A percentile compares a stretch with the other conserved stretches of the same genome.
These are phyloP conservation scores for Schwanniomyces yamadae DNA, from an alignment of 805 yeast species.

Conservation along the genomic window DNA sequence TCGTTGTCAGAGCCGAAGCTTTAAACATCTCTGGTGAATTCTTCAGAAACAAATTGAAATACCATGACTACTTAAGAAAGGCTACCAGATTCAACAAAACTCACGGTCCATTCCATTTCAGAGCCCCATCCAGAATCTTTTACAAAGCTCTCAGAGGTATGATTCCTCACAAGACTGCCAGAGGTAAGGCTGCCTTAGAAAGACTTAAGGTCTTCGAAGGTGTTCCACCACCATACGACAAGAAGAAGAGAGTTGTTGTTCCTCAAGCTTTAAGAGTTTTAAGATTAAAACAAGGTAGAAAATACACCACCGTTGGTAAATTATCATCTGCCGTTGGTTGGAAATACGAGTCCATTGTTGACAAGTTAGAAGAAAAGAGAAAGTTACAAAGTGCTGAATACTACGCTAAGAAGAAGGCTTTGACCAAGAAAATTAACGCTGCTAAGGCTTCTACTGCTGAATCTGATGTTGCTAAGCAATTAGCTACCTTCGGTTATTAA, in stretches of 20 bases:
- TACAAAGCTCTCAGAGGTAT: conserved; percentile 99
- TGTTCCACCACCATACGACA: conserved; percentile 99
- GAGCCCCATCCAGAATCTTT: conserved; percentile 99
- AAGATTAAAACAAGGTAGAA: conserved; percentile 99
- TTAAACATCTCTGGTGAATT: conserved; percentile 99
- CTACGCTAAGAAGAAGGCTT: conserved; percentile 98
- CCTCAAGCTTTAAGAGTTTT: conserved; percentile 99
- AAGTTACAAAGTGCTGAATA: conserved; percentile 98
- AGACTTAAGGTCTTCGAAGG: conserved; percentile 99
- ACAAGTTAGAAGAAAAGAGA: conserved; percentile 98
- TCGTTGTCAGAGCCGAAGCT: conserved; percentile 95
- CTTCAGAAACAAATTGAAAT: conserved; percentile 99
- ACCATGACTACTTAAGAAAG: conserved; percentile 99
- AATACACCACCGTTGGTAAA: conserved; percentile 97
- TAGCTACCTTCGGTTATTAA: conserved; percentile 98
- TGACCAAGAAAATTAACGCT: conserved; percentile 84
- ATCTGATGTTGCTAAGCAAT: conserved; percentile 87
- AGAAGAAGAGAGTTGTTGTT: conserved; percentile 99
- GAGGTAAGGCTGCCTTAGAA: conserved; percentile 99
- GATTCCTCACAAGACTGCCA: conserved; percentile 99
- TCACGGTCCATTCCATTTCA: conserved; percentile 99
- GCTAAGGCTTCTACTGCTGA: conserved; percentile 87
- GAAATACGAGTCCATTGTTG: conserved; percentile 98
- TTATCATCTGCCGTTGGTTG: conserved; percentile 97
- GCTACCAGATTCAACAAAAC: conserved; percentile 98